A percentile compares a stretch with the other conserved stretches of the same genome.
Conservation (phyloP, 495 filamentous ascomycete genomes). For the Penicillium pancosmium region DNA sequence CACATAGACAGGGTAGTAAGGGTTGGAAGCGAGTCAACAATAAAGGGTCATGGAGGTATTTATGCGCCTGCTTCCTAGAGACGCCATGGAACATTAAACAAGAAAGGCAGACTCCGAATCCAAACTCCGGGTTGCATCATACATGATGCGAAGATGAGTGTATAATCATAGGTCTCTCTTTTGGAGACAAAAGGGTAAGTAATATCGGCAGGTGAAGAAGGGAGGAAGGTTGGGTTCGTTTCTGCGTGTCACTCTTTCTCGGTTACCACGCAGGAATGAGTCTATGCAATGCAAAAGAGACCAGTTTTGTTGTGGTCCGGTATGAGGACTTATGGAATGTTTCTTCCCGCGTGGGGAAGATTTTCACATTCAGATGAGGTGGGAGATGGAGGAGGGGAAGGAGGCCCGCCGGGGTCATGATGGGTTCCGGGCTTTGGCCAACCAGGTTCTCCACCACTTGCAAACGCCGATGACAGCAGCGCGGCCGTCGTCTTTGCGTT, state of each 20-base stretch:
- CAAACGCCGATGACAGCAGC: slow-evolving; percentile 62
- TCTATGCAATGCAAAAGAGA: slow-evolving; percentile 6
- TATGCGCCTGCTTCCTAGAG: slow-evolving; percentile 16
- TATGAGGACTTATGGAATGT: not conserved
- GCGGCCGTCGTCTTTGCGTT: slow-evolving; percentile 62
- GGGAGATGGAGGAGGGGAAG: not conserved
- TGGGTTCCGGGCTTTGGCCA: slow-evolving; percentile 43
- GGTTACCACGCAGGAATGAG: not conserved
- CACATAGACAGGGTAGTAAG: slow-evolving; percentile 4
- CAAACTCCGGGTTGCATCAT: slow-evolving; percentile 20
- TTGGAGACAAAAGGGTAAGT: slow-evolving; percentile 1
- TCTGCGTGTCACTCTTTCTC: slow-evolving; percentile 4
- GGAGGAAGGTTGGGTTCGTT: not conserved
- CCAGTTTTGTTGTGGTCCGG: not conserved
- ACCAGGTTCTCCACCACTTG: slow-evolving; percentile 64
- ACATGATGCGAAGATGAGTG: slow-evolving; percentile 10
- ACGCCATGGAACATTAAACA: slow-evolving; percentile 13
- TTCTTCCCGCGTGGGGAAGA: not conserved
- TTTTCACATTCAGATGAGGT: not conserved
- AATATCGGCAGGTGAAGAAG: slow-evolving; percentile 16
- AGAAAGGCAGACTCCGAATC: slow-evolving; percentile 2
- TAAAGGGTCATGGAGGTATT: not conserved
- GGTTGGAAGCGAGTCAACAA: not conserved
- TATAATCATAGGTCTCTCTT: slow-evolving; percentile 16
- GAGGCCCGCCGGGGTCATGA: slow-evolving; percentile 12